These are phyloP conservation scores for Stentor roeselii DNA, from an alignment of 73 alveolate genomes.

Conservation along the genomic window DNA sequence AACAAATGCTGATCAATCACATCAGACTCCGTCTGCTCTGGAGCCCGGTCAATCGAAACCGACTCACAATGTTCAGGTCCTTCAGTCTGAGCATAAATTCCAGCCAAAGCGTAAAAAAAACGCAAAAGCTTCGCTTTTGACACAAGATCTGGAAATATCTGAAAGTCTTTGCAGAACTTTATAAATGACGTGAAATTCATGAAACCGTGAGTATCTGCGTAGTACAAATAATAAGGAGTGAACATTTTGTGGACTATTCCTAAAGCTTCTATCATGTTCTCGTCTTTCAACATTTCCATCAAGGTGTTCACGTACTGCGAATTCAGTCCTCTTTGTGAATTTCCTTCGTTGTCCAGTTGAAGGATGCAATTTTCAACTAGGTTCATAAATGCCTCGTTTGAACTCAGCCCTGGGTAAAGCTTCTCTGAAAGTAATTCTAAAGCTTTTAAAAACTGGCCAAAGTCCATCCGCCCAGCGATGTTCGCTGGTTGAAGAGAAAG, in stretches of 20 bases:
- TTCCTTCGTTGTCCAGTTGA: constrained; percentile 16
- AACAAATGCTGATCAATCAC: constrained; percentile 77
- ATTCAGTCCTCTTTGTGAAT: constrained; percentile 10
- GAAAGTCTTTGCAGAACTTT: not conserved
- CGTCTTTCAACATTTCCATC: constrained; percentile 60
- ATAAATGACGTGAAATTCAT: not conserved
- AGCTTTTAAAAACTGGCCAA: not conserved
- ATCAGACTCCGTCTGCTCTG: no score
- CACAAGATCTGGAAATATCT: not conserved
- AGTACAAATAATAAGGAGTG: no score
- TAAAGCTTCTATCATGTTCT: constrained; percentile 50
- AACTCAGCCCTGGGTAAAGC: not conserved
- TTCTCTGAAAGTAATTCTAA: not conserved
- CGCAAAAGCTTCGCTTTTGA: not conserved
- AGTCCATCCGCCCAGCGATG: not conserved
- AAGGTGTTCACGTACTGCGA: constrained; percentile 41
- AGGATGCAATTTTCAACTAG: constrained; percentile 27
- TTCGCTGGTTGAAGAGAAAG: not conserved
- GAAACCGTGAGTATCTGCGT: not conserved
- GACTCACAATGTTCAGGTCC: not conserved
- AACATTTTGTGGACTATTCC: constrained; percentile 61
- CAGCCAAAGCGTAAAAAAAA: not conserved
- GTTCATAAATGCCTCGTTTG: not conserved
- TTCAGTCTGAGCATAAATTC: no score
- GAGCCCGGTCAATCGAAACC: not conserved